Conservation (phyloP, 148 eudicot genomes). For the Rhododendron williamsianum region DNA sequence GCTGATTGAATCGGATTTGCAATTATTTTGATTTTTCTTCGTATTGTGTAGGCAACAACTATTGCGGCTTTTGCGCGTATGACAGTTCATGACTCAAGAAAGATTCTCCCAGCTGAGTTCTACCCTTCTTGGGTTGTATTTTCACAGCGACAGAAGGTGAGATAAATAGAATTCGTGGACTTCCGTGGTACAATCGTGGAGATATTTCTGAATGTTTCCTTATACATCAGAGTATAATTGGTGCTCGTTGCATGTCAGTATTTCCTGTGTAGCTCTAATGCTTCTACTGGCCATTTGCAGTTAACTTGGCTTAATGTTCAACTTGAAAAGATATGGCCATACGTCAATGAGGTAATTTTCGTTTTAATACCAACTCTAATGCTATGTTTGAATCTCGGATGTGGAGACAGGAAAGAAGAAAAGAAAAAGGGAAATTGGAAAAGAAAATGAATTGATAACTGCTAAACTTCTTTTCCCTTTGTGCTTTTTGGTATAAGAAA, state of each 20-base stretch:
- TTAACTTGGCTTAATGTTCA: constrained; percentile 75
- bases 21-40: background rate
- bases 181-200: background rate
- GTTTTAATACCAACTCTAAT: background rate
- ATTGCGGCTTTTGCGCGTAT: constrained; percentile 59
- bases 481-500: background rate
- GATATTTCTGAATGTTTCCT: background rate
- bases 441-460: background rate
- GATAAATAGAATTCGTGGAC: background rate
- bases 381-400: background rate
- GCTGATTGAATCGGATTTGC: background rate
- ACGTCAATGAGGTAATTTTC: constrained; percentile 56
- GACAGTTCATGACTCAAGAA: constrained; percentile 71
- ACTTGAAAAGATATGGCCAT: constrained; percentile 81
- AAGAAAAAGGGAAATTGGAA: background rate
- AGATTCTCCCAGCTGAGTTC: constrained; percentile 47
- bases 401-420: background rate
- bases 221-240: background rate
- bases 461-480: background rate
- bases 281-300: constrained; percentile 31
- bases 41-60: constrained; percentile 41
- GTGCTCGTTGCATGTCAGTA: background rate
- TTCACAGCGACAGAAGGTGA: constrained; percentile 66
- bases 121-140: constrained; percentile 85
- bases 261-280: background rate